phyloP scores from a whole-genome alignment of 2,329 filamentous ascomycete species.

The Pestalotiopsis sp. region DNA sequence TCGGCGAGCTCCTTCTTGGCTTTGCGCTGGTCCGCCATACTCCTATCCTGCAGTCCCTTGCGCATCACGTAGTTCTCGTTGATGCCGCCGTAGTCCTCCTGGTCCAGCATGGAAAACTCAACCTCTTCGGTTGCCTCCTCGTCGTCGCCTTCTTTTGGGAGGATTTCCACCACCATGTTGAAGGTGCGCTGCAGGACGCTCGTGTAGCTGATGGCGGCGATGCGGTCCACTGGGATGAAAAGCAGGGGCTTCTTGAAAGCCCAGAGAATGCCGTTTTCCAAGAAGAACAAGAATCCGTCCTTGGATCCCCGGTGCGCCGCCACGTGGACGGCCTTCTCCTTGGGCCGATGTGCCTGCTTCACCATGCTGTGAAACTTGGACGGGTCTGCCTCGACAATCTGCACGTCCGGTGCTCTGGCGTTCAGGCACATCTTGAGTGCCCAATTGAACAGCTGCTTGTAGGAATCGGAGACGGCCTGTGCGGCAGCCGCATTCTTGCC shows the following conservation, averaged over 20 bases:
- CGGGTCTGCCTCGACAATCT: slow-evolving; percentile 56
- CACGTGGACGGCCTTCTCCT: slow-evolving; percentile 66
- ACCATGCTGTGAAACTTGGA: slow-evolving; percentile 60
- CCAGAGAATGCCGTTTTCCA: slow-evolving; percentile 69
- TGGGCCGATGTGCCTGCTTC: slow-evolving; percentile 59
- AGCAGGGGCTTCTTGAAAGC: slow-evolving; percentile 71
- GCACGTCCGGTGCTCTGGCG: slow-evolving; percentile 46
- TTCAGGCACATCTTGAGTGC: slow-evolving; percentile 56
- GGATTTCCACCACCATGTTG: slow-evolving; percentile 67
- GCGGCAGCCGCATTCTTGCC: slow-evolving; percentile 54
- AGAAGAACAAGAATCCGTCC: slow-evolving; percentile 69
- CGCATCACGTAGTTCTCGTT: slow-evolving; percentile 63
- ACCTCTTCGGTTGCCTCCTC: slow-evolving; percentile 59
- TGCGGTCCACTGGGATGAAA: slow-evolving; percentile 63
- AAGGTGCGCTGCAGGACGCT: slow-evolving; percentile 70
- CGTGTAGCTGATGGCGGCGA: slow-evolving; percentile 67
- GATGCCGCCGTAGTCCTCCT: slow-evolving; percentile 67
- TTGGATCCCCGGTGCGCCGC: slow-evolving; percentile 69
- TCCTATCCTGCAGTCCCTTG: slow-evolving; percentile 65
- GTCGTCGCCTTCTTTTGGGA: slow-evolving; percentile 39
- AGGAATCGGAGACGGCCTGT: slow-evolving; percentile 59
- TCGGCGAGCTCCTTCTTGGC: slow-evolving; percentile 65
- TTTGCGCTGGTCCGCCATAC: slow-evolving; percentile 69
- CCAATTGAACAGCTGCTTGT: slow-evolving; percentile 63
- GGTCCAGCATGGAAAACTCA: slow-evolving; percentile 71